phyloP scores from a whole-genome alignment of 2,329 filamentous ascomycete species.

The Colletotrichum endophyticum region DNA sequence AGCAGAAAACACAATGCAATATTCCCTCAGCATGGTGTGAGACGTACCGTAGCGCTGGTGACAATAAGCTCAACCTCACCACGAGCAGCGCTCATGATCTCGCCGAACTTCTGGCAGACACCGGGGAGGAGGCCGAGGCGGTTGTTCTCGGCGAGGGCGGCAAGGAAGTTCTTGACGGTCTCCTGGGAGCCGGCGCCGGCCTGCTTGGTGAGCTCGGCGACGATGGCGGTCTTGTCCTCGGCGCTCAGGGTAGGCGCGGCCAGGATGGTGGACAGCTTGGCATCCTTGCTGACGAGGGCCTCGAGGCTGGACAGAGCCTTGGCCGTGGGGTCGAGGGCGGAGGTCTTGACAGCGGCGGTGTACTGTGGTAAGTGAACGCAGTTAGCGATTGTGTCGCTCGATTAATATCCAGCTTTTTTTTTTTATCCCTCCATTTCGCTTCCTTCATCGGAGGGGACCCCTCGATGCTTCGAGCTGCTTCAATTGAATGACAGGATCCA shows the following conservation, averaged over 20 bases:
- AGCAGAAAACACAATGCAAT: neutral
- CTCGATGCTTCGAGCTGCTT: neutral
- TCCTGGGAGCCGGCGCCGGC: constrained; percentile 73
- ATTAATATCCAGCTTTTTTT: neutral
- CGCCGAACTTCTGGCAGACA: constrained; percentile 84
- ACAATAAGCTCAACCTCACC: constrained; percentile 95
- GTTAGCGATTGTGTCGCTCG: constrained; percentile 27
- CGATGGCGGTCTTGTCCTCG: constrained; percentile 83
- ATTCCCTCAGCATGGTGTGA: neutral
- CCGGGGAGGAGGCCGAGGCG: constrained; percentile 81
- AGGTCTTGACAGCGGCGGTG: constrained; percentile 91
- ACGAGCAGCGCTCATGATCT: constrained; percentile 85
- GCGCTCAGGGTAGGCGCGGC: constrained; percentile 77
- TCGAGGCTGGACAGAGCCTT: constrained; percentile 77
- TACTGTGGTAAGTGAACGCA: constrained; percentile 68
- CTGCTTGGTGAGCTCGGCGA: constrained; percentile 87
- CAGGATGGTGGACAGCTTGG: constrained; percentile 80
- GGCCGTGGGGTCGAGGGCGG: constrained; percentile 83
- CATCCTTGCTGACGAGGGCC: constrained; percentile 78
- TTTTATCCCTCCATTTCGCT: neutral
- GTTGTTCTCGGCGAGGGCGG: constrained; percentile 95
- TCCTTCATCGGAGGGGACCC: neutral
- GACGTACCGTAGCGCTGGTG: constrained; percentile 83
- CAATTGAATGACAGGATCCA: constrained; percentile 22
- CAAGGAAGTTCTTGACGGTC: constrained; percentile 93